These are phyloP conservation scores for Phytophthora pinifolia DNA, from an alignment of 352 stramenopile species.

Conservation along the genomic window DNA sequence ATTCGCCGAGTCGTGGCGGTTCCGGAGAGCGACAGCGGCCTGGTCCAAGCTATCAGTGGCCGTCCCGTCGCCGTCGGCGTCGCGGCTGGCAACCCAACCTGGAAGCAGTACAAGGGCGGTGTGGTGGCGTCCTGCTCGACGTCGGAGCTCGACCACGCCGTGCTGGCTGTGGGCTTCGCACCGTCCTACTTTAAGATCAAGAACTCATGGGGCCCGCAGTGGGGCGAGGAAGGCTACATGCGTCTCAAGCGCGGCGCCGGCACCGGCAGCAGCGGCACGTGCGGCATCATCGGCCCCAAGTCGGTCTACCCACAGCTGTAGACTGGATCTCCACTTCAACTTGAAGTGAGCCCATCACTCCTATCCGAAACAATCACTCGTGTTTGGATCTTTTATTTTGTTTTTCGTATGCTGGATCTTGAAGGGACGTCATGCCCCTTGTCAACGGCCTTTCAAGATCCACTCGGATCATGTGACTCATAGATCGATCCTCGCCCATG, in stretches of 20 bases:
- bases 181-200: conserved; percentile 94
- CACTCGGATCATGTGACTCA: conserved; percentile 7
- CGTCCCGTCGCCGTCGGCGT: conserved; percentile 95
- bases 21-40: conserved; percentile 73
- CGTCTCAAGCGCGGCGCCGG: conserved; percentile 82
- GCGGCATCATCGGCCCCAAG: conserved; percentile 55
- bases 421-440: conserved; percentile 23
- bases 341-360: conserved; percentile 7
- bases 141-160: conserved; percentile 96
- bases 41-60: conserved; percentile 86
- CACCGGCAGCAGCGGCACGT: conserved; percentile 39
- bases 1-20: conserved; percentile 55
- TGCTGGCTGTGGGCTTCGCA: conserved; percentile 97
- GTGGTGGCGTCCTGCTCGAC: conserved; percentile 85
- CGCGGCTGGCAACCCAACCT: conserved; percentile 93
- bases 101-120: conserved; percentile 97
- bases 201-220: conserved; percentile 96
- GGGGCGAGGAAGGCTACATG: conserved; percentile 95
- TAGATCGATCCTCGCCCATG: conserved; percentile 5
- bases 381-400: conserved; percentile 23
- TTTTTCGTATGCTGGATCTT: conserved; percentile 23
- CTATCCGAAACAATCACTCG: conserved; percentile 4
- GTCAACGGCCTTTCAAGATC: neutral
- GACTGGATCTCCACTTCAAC: conserved; percentile 17
- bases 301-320: conserved; percentile 63